phyloP scores from a whole-genome alignment of 176 grass and related monocot genomes.

The Pharus latifolius region DNA sequence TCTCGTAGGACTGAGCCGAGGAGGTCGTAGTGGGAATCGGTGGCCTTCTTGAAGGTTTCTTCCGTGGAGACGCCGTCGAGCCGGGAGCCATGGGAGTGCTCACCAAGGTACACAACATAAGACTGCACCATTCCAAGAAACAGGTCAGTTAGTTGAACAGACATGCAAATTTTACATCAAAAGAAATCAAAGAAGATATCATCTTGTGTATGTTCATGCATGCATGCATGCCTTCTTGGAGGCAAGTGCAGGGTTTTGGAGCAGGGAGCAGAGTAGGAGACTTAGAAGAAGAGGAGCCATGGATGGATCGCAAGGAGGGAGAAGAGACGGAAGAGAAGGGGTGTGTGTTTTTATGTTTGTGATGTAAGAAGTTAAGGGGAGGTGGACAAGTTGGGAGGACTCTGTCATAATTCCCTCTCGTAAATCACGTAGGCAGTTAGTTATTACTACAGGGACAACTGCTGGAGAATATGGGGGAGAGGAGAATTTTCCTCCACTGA shows the following conservation, averaged over 20 bases:
- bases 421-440: not conserved
- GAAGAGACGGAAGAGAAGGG: slow-evolving; percentile 2
- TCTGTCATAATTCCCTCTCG: not conserved
- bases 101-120: slow-evolving; percentile 82
- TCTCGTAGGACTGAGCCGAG: slow-evolving; percentile 41
- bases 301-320: not conserved
- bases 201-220: no score
- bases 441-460: no score
- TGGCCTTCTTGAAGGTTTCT: not conserved
- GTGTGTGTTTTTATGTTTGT: not conserved
- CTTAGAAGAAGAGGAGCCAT: not conserved
- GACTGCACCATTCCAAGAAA: slow-evolving; percentile 6
- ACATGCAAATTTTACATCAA: no score
- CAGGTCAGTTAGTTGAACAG: no score
- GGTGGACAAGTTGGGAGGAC: not conserved
- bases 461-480: no score
- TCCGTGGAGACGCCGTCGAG: slow-evolving; percentile 1
- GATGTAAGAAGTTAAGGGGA: not conserved
- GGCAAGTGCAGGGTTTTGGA: not conserved
- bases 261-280: not conserved
- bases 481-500: no score
- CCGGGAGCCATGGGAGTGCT: slow-evolving; percentile 7
- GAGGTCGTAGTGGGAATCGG: slow-evolving; percentile 52
- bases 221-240: no score
- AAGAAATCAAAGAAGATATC: no score